Evolutionary conservation across 2,329 filamentous ascomycete species (phyloP), one percentile per base, ranked within the genome.

Genomic region (Monosporascus sp.): DNA sequence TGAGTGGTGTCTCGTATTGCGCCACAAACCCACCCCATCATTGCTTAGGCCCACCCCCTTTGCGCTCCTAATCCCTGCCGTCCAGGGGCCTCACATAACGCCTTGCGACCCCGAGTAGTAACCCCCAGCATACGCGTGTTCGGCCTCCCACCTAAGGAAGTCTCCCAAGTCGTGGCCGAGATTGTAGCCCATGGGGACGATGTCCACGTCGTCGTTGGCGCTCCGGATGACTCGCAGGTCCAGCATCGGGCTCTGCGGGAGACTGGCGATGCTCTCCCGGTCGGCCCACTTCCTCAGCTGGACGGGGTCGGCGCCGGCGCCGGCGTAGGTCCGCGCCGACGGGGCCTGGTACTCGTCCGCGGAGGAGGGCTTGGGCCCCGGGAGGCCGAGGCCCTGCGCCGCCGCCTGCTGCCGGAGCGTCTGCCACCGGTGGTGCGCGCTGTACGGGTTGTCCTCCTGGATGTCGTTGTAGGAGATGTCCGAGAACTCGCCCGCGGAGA

Each of bases 121-220:
- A 25, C 65, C 62, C n/a, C 63, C 64, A 8, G 61, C 63, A 52
- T 72, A 76, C 2, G 75, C 74, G 51, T 81, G 70, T 58, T 81
- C 74, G 4, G 76, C 68, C 64, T 82, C 80, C 80, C 81, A 84
- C 51, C 69, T 73, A 47, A 85, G 61, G 58, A 82, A 84, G 55
- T 84, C 81, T 1, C 78, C 78, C 39, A 84, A 62, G 61, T 84
- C 82, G 55, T 83, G 78, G 11, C 75, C 74, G 2, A 85, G 70
- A 57, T 85, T 85, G 61, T 78, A 84, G 0, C 80, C 80, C 81
- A 85, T 84, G 0, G 80, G 78, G 50, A 80, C 74, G 9, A 72
- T 63, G 50, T 73, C 71, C 31, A 69, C 56, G 51, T 72, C 67
- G n/a, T 69, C 72, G 42, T 71, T 69, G 24, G 70, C 70, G 54